Conservation (phyloP, 768 basidiomycete species). For the Podaxis sp. region DNA sequence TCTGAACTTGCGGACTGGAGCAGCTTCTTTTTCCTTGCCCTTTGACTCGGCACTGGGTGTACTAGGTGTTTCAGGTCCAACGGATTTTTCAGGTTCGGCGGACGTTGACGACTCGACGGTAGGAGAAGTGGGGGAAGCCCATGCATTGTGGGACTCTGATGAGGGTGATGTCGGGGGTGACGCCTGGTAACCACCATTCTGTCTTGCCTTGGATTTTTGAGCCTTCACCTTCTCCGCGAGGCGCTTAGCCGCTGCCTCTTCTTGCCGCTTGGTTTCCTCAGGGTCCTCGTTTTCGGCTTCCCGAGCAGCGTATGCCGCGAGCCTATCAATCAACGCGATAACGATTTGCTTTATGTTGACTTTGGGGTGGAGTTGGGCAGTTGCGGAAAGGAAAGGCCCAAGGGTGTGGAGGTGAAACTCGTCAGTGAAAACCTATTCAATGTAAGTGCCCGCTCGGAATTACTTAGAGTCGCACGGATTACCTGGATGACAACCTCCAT, state of each 20-base stretch:
- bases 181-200: conserved; percentile 35
- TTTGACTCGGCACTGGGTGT: conserved; percentile 23
- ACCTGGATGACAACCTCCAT: conserved; percentile 99
- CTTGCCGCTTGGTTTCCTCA: conserved; percentile 88
- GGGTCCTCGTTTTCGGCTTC: conserved; percentile 97
- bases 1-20: conserved; percentile 75
- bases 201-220: conserved; percentile 62
- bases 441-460: conserved; percentile 2
- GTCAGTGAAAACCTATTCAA: conserved; percentile 88
- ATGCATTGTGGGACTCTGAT: conserved; percentile 34
- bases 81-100: conserved; percentile 26
- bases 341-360: conserved; percentile 99
- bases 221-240: conserved; percentile 82
- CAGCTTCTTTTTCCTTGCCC: conserved; percentile 57
- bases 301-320: conserved; percentile 93
- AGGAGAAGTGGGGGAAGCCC: conserved; percentile 36
- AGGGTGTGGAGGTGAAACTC: conserved; percentile 96
- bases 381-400: conserved; percentile 94
- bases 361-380: conserved; percentile 93
- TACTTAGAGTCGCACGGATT: not conserved
- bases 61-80: conserved; percentile 20
- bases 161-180: conserved; percentile 33
- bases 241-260: conserved; percentile 87
- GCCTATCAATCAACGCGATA: conserved; percentile 92
- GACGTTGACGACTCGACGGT: conserved; percentile 19